Percentiles rank a stretch among this genome's conserved stretches.
Conservation (phyloP, 108 stramenopile genomes). For the Poteriospumella lacustris region DNA sequence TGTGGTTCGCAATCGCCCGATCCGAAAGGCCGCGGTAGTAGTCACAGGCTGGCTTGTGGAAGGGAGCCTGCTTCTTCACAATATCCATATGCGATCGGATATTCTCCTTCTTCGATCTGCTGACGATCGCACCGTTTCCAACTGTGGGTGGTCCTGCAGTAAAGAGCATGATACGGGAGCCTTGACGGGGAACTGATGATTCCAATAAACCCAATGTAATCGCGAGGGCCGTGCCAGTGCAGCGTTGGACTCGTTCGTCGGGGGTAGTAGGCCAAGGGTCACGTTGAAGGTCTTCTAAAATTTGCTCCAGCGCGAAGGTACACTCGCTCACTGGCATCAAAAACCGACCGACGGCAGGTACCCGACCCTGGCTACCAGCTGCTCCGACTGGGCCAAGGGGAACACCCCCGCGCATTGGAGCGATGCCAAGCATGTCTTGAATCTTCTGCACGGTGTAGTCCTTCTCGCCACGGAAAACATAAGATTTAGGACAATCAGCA, state of each 20-base stretch:
- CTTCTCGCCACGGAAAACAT: slow-evolving; percentile 79
- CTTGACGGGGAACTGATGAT: slow-evolving; percentile 76
- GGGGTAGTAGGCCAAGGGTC: slow-evolving; percentile 92
- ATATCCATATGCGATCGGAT: slow-evolving; percentile 64
- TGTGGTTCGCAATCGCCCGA: slow-evolving; percentile 48
- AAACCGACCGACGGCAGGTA: slow-evolving; percentile 74
- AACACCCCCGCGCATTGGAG: slow-evolving; percentile 35
- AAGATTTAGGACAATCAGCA: slow-evolving; percentile 78
- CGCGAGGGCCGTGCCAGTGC: slow-evolving; percentile 79
- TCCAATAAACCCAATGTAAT: slow-evolving; percentile 83
- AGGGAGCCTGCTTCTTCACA: slow-evolving; percentile 75
- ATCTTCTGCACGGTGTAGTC: slow-evolving; percentile 74
- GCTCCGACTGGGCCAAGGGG: slow-evolving; percentile 25
- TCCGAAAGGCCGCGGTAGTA: slow-evolving; percentile 80
- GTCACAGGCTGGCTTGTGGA: slow-evolving; percentile 82
- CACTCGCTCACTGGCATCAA: slow-evolving; percentile 86
- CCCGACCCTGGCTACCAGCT: slow-evolving; percentile 36
- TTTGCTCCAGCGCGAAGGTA: slow-evolving; percentile 77
- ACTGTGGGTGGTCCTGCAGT: slow-evolving; percentile 90
- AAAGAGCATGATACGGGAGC: slow-evolving; percentile 91
- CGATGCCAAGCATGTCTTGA: slow-evolving; percentile 70
- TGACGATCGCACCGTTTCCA: slow-evolving; percentile 87
- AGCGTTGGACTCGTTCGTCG: slow-evolving; percentile 82
- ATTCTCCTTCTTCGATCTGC: slow-evolving; percentile 60
- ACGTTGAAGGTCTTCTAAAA: slow-evolving; percentile 87